Evolutionary conservation across 305 asterid genomes (phyloP).

Genomic region (Fraxinus sp.): DNA sequence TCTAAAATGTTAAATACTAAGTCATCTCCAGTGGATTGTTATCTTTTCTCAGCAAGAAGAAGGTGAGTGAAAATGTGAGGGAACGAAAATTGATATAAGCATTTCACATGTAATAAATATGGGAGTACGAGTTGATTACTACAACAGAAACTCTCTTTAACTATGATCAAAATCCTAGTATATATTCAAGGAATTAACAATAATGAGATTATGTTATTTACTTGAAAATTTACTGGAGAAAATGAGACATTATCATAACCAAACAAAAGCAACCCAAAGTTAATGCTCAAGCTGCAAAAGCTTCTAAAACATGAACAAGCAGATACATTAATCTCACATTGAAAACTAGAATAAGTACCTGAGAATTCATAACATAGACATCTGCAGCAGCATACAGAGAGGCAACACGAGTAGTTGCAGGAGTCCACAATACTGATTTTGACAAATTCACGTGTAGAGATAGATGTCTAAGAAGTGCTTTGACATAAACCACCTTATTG

Average conservation of each 20-base stretch:
- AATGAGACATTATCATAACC: background rate
- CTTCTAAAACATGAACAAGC: background rate
- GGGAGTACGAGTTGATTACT: background rate
- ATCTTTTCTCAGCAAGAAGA: background rate
- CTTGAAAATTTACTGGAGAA: background rate
- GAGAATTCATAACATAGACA: conserved; percentile 93
- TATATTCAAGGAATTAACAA: background rate
- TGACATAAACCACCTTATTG: conserved; percentile 80
- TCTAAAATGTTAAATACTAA: background rate
- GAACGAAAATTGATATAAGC: background rate
- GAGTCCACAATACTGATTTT: conserved; percentile 84
- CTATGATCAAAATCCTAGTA: background rate
- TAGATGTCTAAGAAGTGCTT: conserved; percentile 60
- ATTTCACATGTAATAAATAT: background rate
- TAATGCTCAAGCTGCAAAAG: background rate
- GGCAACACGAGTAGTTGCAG: conserved; percentile 88
- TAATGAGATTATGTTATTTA: background rate
- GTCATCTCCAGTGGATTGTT: background rate
- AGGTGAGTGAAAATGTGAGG: background rate
- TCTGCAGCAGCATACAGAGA: conserved; percentile 96
- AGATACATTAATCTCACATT: background rate
- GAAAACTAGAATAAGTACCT: conserved; percentile 43
- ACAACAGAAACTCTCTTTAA: background rate
- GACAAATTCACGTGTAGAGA: conserved; percentile 66
- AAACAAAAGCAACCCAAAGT: background rate